A percentile compares a stretch with the other conserved stretches of the same genome.
phyloP scores from a whole-genome alignment of 345 rosid species.

The Arabis alpina region DNA sequence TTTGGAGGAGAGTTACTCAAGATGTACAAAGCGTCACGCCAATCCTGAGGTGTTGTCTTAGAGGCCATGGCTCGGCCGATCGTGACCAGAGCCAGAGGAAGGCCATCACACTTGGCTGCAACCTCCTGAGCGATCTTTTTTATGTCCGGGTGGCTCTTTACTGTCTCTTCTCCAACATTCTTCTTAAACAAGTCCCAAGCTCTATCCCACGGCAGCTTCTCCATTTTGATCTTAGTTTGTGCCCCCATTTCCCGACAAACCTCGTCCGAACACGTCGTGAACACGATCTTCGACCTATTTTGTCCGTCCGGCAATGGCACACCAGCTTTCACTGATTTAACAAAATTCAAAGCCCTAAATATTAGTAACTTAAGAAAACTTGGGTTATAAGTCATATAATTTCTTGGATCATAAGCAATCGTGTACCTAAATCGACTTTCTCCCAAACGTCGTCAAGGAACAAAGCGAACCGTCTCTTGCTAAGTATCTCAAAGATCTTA shows the following conservation, averaged over 20 bases:
- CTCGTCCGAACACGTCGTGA: conserved; percentile 46
- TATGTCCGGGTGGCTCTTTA: conserved; percentile 45
- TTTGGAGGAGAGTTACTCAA: conserved; percentile 47
- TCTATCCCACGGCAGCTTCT: conserved; percentile 39
- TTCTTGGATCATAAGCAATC: conserved; percentile 4
- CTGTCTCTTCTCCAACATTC: conserved; percentile 41
- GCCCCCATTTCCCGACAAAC: conserved; percentile 46
- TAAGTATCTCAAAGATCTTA: conserved; percentile 39
- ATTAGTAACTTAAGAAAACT: conserved; percentile 1
- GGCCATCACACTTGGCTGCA: conserved; percentile 42
- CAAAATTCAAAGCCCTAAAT: neutral
- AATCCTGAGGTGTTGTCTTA: conserved; percentile 43
- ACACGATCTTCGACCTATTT: conserved; percentile 44
- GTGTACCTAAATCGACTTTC: conserved; percentile 39
- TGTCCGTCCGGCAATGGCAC: conserved; percentile 37
- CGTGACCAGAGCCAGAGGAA: conserved; percentile 46
- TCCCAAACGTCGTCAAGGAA: conserved; percentile 51
- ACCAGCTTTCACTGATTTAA: conserved; percentile 33
- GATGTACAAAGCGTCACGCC: conserved; percentile 47
- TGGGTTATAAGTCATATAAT: neutral
- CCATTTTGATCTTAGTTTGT: conserved; percentile 40
- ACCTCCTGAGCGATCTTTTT: conserved; percentile 41
- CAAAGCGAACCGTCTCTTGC: conserved; percentile 44
- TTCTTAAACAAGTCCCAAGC: conserved; percentile 49
- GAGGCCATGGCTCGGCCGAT: conserved; percentile 48